These are phyloP conservation scores for Boletus speciosus DNA, from an alignment of 768 basidiomycete genomes.

Conservation along the genomic window DNA sequence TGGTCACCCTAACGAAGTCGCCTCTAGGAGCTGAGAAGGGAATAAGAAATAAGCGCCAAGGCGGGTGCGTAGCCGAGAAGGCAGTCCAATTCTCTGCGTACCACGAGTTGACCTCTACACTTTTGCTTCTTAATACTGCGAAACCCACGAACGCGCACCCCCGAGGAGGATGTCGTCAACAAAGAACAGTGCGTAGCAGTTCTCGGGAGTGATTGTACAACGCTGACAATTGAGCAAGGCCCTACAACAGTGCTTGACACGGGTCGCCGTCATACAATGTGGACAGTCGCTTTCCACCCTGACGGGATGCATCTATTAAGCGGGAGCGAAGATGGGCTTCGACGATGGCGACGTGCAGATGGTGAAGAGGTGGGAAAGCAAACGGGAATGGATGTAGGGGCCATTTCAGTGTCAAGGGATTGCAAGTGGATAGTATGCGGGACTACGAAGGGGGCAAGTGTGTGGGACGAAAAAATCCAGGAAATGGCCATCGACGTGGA, in stretches of 20 bases:
- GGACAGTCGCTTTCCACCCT: not conserved
- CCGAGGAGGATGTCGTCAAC: not conserved
- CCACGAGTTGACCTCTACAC: not conserved
- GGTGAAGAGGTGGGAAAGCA: not conserved
- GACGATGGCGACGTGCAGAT: not conserved
- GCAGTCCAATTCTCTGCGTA: too few relatives aligned
- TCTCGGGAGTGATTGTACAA: not conserved
- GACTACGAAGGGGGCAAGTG: not conserved
- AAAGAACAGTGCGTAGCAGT: not conserved
- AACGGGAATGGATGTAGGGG: not conserved
- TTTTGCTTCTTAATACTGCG: not conserved
- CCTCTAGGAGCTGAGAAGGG: too few relatives aligned
- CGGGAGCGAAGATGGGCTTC: not conserved
- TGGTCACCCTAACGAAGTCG: too few relatives aligned
- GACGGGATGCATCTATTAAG: not conserved
- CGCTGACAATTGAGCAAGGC: not conserved
- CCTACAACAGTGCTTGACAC: not conserved
- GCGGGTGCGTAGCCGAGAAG: too few relatives aligned
- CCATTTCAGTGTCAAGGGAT: not conserved
- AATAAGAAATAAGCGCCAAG: too few relatives aligned
- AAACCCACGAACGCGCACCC: too few relatives aligned
- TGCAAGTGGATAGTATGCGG: not conserved
- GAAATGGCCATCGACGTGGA: not conserved
- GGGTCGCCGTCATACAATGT: not conserved
- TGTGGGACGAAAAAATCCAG: not conserved